These are phyloP conservation scores for Cicer judaicum DNA, from an alignment of 306 rosid genomes.

Conservation along the genomic window DNA sequence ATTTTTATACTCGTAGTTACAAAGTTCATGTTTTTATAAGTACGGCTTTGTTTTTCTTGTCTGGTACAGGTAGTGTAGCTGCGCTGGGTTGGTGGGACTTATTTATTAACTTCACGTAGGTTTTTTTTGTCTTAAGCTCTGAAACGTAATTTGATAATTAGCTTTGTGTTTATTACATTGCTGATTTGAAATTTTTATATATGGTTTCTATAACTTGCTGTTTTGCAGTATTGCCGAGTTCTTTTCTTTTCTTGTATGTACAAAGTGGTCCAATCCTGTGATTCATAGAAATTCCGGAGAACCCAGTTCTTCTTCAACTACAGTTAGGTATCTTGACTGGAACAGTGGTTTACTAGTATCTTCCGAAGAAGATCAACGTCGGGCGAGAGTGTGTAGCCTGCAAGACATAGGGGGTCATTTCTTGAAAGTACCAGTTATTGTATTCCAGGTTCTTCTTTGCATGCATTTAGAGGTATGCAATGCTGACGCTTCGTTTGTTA, in stretches of 20 bases:
- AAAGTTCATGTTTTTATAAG: constrained; percentile 22
- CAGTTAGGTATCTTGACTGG: constrained; percentile 90
- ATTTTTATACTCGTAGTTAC: constrained; percentile 21
- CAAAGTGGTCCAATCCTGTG: constrained; percentile 98
- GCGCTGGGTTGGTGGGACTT: constrained; percentile 99
- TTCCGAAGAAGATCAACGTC: constrained; percentile 72
- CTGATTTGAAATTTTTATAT: constrained; percentile 36
- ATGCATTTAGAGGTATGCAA: constrained; percentile 85
- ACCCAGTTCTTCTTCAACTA: constrained; percentile 76
- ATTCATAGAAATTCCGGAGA: constrained; percentile 87
- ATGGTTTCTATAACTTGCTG: constrained; percentile 41
- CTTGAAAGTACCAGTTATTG: constrained; percentile 86
- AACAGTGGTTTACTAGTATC: constrained; percentile 74
- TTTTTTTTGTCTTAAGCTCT: constrained; percentile 41
- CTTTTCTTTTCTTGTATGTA: constrained; percentile 97
- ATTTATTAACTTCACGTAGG: constrained; percentile 90
- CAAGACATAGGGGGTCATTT: constrained; percentile 98
- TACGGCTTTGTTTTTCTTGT: constrained; percentile 35
- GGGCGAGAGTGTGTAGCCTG: constrained; percentile 76
- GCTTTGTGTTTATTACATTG: constrained; percentile 41
- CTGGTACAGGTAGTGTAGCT: constrained; percentile 78
- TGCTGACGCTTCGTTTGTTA: not conserved
- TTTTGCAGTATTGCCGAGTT: constrained; percentile 87
- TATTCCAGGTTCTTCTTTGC: constrained; percentile 90
- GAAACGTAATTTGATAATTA: constrained; percentile 26